Conservation (phyloP, 345 rosid genomes). For the Gossypium raimondii region DNA sequence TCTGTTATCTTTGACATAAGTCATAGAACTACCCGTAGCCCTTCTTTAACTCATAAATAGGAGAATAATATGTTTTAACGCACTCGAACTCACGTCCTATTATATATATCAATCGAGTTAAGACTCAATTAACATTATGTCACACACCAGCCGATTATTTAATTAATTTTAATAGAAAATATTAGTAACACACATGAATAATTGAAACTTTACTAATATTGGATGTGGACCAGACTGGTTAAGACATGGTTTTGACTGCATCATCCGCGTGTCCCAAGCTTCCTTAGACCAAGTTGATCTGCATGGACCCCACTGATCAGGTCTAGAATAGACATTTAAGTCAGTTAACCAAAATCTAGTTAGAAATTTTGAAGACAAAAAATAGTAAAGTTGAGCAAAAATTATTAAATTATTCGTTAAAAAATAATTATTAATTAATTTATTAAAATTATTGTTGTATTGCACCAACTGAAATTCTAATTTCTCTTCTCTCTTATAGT, state of each 20-base stretch:
- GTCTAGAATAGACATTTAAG: background rate
- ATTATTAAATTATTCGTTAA: too few species aligned
- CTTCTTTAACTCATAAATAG: fast-evolving
- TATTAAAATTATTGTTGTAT: too few species aligned
- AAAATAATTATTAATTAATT: too few species aligned
- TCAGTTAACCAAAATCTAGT: background rate
- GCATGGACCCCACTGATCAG: conserved; percentile 18
- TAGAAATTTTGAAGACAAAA: background rate
- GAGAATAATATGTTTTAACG: fast-evolving
- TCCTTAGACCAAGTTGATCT: conserved; percentile 12
- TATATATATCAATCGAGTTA: too few species aligned
- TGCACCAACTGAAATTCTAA: fast-evolving
- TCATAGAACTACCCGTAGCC: too few species aligned
- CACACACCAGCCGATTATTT: too few species aligned
- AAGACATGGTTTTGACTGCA: background rate
- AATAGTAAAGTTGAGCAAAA: too few species aligned
- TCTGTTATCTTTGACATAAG: too few species aligned
- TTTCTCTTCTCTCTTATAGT: too few species aligned
- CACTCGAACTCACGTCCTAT: fast-evolving
- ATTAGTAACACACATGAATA: too few species aligned
- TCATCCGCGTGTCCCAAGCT: background rate
- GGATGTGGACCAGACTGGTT: background rate
- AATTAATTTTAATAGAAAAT: too few species aligned
- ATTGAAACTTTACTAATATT: background rate
- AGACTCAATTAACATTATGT: too few species aligned